phyloP scores from a whole-genome alignment of 1,139 yeast species.

The Yamadazyma epiphylla region DNA sequence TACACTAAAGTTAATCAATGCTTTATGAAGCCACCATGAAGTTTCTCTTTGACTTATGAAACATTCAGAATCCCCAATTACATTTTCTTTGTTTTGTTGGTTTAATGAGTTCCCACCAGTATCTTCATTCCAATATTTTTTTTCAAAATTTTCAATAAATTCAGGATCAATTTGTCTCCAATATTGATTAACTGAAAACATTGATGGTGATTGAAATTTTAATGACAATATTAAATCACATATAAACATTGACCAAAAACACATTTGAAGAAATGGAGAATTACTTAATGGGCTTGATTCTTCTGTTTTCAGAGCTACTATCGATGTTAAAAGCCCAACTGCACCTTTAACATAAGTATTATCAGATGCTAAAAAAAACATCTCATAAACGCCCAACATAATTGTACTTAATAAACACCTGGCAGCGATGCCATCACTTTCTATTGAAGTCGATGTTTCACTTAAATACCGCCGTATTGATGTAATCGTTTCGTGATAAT shows the following conservation, averaged over 20 bases:
- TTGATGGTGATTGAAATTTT: conserved; percentile 26
- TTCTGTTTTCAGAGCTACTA: conserved; percentile 18
- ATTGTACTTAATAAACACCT: conserved; percentile 36
- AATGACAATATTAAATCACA: conserved; percentile 34
- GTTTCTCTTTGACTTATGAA: conserved; percentile 16
- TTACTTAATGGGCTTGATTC: conserved; percentile 16
- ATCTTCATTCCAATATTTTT: conserved; percentile 1
- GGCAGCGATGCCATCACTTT: conserved; percentile 26
- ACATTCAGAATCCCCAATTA: too few species aligned
- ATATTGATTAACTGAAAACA: conserved; percentile 26
- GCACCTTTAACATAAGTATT: conserved; percentile 36
- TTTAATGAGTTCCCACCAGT: background rate
- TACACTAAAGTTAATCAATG: conserved; percentile 24
- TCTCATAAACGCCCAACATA: conserved; percentile 36
- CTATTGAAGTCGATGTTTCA: conserved; percentile 18
- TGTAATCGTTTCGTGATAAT: conserved; percentile 34
- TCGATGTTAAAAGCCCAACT: conserved; percentile 25
- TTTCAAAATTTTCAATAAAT: conserved; percentile 22
- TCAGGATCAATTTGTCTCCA: conserved; percentile 32
- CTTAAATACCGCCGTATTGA: conserved; percentile 24
- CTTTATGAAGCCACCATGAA: conserved; percentile 38
- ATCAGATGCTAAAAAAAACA: conserved; percentile 35
- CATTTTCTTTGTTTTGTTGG: too few species aligned
- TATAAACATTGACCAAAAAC: conserved; percentile 35
- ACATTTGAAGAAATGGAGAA: conserved; percentile 29